Percentiles rank a stretch among this genome's conserved stretches.
Evolutionary conservation across 1,284 basidiomycete genomes (phyloP).

Genomic region (Cystobasidium sp.): DNA sequence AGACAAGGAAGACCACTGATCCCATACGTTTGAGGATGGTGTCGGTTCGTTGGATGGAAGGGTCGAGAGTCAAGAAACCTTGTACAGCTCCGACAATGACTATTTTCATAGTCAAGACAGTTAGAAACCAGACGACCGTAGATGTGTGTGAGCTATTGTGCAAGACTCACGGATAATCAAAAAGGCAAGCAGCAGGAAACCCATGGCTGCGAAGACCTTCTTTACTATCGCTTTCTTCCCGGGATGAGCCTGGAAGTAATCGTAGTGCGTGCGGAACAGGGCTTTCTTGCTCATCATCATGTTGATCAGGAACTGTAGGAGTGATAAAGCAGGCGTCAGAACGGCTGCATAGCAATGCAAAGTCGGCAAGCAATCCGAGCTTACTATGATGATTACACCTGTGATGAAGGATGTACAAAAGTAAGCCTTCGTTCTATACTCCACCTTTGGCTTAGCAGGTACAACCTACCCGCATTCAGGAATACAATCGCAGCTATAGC

Average conservation of each 20-base stretch:
- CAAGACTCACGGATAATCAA: constrained; percentile 18
- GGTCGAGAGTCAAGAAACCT: constrained; percentile 31
- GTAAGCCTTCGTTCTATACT: too few species aligned
- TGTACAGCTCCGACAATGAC: constrained; percentile 41
- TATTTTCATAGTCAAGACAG: neutral
- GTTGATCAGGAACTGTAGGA: constrained; percentile 32
- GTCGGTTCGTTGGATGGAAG: constrained; percentile 9
- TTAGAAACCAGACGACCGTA: neutral
- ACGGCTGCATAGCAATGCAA: neutral
- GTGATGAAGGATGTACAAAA: neutral
- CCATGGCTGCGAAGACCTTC: constrained; percentile 25
- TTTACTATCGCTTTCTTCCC: constrained; percentile 35
- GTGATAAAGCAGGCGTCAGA: neutral
- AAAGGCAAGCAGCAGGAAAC: constrained; percentile 26
- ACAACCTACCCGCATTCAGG: constrained; percentile 31
- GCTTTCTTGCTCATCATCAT: constrained; percentile 41
- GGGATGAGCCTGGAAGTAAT: constrained; percentile 24
- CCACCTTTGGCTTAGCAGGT: neutral
- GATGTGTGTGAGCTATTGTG: too few species aligned
- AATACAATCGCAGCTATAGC: constrained; percentile 37
- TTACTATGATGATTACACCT: constrained; percentile 27
- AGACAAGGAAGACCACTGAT: constrained; percentile 29
- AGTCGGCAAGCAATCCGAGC: neutral
- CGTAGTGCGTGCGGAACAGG: constrained; percentile 31
- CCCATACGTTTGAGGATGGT: constrained; percentile 33